Conservation (phyloP, 768 basidiomycete species). For the Jaapia argillacea region DNA sequence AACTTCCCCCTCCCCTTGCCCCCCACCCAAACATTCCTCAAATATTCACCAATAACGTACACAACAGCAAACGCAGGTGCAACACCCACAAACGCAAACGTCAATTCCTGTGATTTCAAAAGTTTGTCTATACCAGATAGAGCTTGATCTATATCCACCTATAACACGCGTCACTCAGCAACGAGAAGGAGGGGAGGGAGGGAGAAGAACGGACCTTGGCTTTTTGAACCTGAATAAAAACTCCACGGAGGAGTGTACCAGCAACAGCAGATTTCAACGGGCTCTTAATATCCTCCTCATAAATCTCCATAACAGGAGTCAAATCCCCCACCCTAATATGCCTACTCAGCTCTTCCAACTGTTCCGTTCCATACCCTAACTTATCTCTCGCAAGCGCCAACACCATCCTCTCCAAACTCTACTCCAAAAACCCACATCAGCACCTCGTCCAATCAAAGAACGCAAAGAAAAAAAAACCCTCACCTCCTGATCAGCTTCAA, state of each 20-base stretch:
- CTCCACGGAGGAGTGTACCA: constrained; percentile 73
- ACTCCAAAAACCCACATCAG: constrained; percentile 1
- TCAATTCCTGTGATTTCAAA: constrained; percentile 88
- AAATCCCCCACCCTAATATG: constrained; percentile 75
- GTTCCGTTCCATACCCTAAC: constrained; percentile 48
- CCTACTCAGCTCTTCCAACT: constrained; percentile 54
- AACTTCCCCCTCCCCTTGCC: constrained; percentile 38
- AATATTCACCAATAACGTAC: constrained; percentile 51
- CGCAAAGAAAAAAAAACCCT: constrained; percentile 11
- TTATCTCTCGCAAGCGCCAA: constrained; percentile 77
- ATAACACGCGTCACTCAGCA: not conserved
- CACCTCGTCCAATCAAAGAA: not conserved
- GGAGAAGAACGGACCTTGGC: constrained; percentile 57
- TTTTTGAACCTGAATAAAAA: constrained; percentile 93
- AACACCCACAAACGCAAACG: constrained; percentile 94
- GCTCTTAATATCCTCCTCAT: constrained; percentile 87
- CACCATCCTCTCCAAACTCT: constrained; percentile 94
- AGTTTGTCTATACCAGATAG: constrained; percentile 88
- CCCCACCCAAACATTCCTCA: constrained; percentile 39
- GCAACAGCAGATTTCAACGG: constrained; percentile 73
- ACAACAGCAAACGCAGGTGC: constrained; percentile 81
- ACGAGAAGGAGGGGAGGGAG: not conserved
- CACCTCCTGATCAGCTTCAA: constrained; percentile 80
- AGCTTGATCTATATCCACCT: constrained; percentile 91
- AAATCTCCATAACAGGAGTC: constrained; percentile 76